Conservation (phyloP, 352 stramenopile genomes). For the Hyaloperonospora arabidopsidis region DNA sequence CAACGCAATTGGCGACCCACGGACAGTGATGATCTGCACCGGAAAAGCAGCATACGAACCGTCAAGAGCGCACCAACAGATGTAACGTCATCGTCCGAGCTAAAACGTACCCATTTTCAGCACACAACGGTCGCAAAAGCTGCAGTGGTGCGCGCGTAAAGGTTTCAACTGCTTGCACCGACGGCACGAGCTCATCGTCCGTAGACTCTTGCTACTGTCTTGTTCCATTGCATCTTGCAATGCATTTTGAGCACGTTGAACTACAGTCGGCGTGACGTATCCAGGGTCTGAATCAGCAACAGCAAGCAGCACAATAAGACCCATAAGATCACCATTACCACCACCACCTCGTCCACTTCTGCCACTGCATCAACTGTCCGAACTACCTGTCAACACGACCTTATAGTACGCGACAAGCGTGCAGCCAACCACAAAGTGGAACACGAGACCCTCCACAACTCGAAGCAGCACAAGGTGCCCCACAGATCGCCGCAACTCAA, state of each 20-base stretch:
- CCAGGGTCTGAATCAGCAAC: conserved; percentile 48
- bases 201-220: conserved; percentile 15
- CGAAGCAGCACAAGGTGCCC: conserved; percentile 15
- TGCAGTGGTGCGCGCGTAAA: conserved; percentile 79
- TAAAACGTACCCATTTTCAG: conserved; percentile 75
- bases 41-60: no score
- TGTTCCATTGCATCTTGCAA: conserved; percentile 58
- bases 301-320: not conserved
- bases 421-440: conserved; percentile 52
- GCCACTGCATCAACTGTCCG: not conserved
- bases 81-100: not conserved
- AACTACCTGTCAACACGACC: conserved; percentile 63
- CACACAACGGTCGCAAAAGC: conserved; percentile 79
- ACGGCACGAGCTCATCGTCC: conserved; percentile 35
- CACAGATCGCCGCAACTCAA: conserved; percentile 19
- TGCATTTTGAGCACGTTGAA: conserved; percentile 54
- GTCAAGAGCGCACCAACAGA: not conserved
- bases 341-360: not conserved
- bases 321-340: not conserved
- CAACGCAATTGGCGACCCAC: conserved; percentile 88
- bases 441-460: conserved; percentile 37
- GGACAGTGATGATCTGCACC: conserved; percentile 95
- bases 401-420: conserved; percentile 58
- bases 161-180: conserved; percentile 69
- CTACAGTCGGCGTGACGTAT: conserved; percentile 58